These are phyloP conservation scores for Sesbania bispinosa DNA, from an alignment of 306 rosid genomes.

Conservation along the genomic window DNA sequence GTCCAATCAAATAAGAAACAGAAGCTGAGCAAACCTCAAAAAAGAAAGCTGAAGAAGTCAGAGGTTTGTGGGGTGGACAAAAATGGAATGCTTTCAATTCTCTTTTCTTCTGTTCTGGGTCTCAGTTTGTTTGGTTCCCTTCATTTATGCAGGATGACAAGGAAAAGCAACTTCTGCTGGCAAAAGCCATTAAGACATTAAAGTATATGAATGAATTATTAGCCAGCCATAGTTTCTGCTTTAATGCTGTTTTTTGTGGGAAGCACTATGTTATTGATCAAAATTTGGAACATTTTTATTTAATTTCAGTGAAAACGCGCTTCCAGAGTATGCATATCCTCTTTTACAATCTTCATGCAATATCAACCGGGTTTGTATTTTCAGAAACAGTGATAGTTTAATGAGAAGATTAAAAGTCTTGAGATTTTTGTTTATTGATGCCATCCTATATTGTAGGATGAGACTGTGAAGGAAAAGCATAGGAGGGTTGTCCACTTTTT, in stretches of 20 bases:
- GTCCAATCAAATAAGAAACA: no score
- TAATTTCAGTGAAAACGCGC: conserved; percentile 54
- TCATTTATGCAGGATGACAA: conserved; percentile 38
- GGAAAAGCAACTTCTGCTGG: no score
- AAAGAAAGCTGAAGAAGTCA: no score
- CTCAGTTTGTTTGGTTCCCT: conserved; percentile 22
- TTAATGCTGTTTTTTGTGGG: not conserved
- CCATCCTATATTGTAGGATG: conserved; percentile 40
- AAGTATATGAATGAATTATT: conserved; percentile 44
- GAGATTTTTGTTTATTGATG: conserved; percentile 2
- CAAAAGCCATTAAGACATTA: no score
- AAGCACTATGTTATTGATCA: not conserved
- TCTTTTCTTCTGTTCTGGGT: conserved; percentile 12
- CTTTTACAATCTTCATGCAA: conserved; percentile 64
- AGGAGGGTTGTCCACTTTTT: conserved; percentile 52
- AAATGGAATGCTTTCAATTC: conserved; percentile 11
- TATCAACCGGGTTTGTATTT: conserved; percentile 65
- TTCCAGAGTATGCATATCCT: conserved; percentile 69
- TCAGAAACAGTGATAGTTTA: conserved; percentile 13
- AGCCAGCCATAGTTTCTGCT: not conserved
- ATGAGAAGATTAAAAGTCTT: not conserved
- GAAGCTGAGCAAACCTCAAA: no score
- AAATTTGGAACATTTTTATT: not conserved
- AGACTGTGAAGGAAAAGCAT: conserved; percentile 61
- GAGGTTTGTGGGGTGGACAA: conserved; percentile 48